A percentile compares a stretch with the other conserved stretches of the same genome.
Evolutionary conservation across 2,329 filamentous ascomycete genomes (phyloP).

Genomic region (Aspergillus sp.): DNA sequence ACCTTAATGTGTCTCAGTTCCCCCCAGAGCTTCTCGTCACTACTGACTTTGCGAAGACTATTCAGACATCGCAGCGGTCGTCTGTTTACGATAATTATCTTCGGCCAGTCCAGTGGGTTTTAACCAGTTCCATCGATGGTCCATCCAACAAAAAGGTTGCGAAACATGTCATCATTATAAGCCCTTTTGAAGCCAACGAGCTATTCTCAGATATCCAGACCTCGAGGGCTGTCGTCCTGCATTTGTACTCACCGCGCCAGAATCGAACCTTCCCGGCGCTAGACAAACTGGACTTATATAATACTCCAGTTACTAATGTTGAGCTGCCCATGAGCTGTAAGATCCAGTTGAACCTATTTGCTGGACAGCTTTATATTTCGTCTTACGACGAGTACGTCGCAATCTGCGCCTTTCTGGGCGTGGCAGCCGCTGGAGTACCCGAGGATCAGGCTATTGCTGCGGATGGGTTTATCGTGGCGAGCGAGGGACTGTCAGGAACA

Average conservation of each 20-base stretch:
- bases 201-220: constrained; percentile 45
- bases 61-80: constrained; percentile 25
- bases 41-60: constrained; percentile 51
- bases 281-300: constrained; percentile 50
- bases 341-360: constrained; percentile 62
- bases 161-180: constrained; percentile 54
- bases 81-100: no score
- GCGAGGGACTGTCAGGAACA: constrained; percentile 16
- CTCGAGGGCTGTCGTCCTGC: constrained; percentile 37
- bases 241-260: constrained; percentile 53
- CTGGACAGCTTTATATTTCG: constrained; percentile 65
- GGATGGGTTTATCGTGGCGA: constrained; percentile 24
- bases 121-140: neutral
- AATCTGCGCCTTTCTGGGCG: constrained; percentile 21
- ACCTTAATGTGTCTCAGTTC: constrained; percentile 37
- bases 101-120: no score
- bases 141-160: neutral
- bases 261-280: constrained; percentile 41
- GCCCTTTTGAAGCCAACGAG: constrained; percentile 59
- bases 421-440: constrained; percentile 15
- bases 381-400: constrained; percentile 55
- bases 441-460: constrained; percentile 27
- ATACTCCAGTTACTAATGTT: constrained; percentile 28
- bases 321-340: constrained; percentile 30
- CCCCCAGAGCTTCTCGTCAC: constrained; percentile 49